Evolutionary conservation across 345 rosid species (phyloP).

Genomic region (Dovyalis caffra): DNA sequence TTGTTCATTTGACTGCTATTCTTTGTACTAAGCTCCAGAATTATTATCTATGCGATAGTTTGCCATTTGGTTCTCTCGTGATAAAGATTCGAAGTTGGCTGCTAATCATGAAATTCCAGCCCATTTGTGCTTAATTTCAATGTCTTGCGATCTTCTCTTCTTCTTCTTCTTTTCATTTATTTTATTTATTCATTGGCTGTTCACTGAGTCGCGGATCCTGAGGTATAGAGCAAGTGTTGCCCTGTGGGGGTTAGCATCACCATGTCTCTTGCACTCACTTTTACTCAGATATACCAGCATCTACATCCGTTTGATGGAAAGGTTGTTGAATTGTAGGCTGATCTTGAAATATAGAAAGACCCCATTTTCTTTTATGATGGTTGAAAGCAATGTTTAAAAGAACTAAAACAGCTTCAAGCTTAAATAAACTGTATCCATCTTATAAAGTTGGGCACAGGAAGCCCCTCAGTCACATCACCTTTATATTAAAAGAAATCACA

Average conservation of each 20-base stretch:
- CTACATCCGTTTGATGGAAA: background rate
- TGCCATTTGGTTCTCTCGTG: background rate
- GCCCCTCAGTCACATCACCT: background rate
- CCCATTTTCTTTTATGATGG: background rate
- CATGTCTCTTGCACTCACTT: background rate
- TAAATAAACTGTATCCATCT: background rate
- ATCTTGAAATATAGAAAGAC: background rate
- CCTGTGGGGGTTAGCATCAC: background rate
- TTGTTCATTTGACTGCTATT: background rate
- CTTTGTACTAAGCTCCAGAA: background rate
- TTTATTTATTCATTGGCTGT: background rate
- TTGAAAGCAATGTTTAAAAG: background rate
- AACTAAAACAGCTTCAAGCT: background rate
- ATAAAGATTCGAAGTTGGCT: background rate
- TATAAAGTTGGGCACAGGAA: background rate
- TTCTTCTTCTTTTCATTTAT: background rate
- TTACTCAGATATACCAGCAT: background rate
- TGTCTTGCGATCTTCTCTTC: background rate
- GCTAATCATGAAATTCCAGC: background rate
- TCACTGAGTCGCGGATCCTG: background rate
- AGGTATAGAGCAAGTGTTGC: background rate
- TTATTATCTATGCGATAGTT: background rate
- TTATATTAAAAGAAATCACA: background rate
- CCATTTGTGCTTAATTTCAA: background rate
- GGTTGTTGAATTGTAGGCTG: background rate